Evolutionary conservation across 768 basidiomycete species (phyloP).

Genomic region (Pisolithus tinctorius): DNA sequence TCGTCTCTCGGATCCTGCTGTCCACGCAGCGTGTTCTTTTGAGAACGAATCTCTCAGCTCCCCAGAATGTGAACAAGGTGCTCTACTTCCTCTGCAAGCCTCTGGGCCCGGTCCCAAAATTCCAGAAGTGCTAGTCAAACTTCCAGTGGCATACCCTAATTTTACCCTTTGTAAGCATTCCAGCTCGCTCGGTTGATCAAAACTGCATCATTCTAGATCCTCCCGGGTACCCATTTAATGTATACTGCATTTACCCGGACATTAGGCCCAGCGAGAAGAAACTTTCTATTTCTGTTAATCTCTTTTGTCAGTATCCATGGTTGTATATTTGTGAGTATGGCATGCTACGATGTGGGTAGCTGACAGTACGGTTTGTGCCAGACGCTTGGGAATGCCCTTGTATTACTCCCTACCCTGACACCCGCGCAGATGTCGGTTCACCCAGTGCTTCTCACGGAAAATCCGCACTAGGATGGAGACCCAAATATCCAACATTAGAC

Average conservation of each 20-base stretch:
- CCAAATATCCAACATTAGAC: slow-evolving; percentile 22
- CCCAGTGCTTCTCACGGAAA: not conserved
- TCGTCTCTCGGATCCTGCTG: too few species aligned
- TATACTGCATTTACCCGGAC: slow-evolving; percentile 31
- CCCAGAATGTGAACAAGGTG: not conserved
- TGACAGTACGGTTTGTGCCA: slow-evolving; percentile 2
- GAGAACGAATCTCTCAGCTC: slow-evolving; percentile 3
- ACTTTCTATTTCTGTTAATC: slow-evolving; percentile 3
- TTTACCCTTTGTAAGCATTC: slow-evolving; percentile 30
- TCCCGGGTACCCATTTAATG: slow-evolving; percentile 33
- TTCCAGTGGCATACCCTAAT: slow-evolving; percentile 10
- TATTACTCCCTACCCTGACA: slow-evolving; percentile 9
- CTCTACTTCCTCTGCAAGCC: not conserved
- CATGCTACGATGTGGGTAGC: not conserved
- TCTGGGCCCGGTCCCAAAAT: not conserved
- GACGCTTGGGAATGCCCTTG: slow-evolving; percentile 20
- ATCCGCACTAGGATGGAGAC: not conserved
- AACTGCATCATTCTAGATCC: slow-evolving; percentile 23
- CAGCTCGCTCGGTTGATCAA: not conserved
- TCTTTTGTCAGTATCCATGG: slow-evolving; percentile 26
- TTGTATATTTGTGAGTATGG: slow-evolving; percentile 31
- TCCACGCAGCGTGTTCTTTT: too few species aligned
- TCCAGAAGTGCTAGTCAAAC: slow-evolving; percentile 3
- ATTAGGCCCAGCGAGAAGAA: not conserved
- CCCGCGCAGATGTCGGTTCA: not conserved